Percentiles rank a stretch among this genome's conserved stretches.
Evolutionary conservation across 495 filamentous ascomycete species (phyloP).

Genomic region (Alectoria sarmentosa): DNA sequence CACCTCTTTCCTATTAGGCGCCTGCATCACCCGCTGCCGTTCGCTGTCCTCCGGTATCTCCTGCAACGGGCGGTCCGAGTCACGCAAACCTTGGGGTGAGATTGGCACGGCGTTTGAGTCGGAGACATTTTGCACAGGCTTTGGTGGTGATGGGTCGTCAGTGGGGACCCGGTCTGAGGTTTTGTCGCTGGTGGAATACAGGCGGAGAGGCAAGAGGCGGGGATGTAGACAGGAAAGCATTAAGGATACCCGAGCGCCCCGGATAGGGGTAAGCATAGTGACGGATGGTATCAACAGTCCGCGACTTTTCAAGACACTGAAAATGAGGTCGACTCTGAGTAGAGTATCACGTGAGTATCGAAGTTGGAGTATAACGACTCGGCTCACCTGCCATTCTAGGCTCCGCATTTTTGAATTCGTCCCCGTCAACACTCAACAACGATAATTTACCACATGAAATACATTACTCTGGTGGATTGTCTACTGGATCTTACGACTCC

Average conservation of each 20-base stretch:
- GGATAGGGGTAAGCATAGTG: constrained; percentile 9
- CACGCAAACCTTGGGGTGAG: constrained; percentile 38
- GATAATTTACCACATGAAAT: not conserved
- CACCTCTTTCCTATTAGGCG: constrained; percentile 71
- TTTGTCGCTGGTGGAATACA: constrained; percentile 18
- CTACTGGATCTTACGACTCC: not conserved
- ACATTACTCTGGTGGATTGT: not conserved
- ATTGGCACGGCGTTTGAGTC: constrained; percentile 54
- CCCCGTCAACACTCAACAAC: not conserved
- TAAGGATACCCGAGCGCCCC: constrained; percentile 7
- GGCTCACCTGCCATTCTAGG: constrained; percentile 34
- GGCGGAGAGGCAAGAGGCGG: constrained; percentile 6
- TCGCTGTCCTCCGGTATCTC: constrained; percentile 57
- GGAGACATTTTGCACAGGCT: constrained; percentile 46
- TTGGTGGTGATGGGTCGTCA: constrained; percentile 48
- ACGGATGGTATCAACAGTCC: not conserved
- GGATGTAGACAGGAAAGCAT: constrained; percentile 7
- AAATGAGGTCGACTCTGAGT: not conserved
- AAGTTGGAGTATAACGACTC: not conserved
- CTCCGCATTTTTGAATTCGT: not conserved
- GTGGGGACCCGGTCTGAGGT: constrained; percentile 40
- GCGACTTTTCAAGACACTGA: not conserved
- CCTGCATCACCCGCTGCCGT: constrained; percentile 58
- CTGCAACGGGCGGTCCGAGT: constrained; percentile 40
- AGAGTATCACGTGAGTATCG: too few species aligned